phyloP scores from a whole-genome alignment of 257 asterid species.

The Anisodus tanguticus region DNA sequence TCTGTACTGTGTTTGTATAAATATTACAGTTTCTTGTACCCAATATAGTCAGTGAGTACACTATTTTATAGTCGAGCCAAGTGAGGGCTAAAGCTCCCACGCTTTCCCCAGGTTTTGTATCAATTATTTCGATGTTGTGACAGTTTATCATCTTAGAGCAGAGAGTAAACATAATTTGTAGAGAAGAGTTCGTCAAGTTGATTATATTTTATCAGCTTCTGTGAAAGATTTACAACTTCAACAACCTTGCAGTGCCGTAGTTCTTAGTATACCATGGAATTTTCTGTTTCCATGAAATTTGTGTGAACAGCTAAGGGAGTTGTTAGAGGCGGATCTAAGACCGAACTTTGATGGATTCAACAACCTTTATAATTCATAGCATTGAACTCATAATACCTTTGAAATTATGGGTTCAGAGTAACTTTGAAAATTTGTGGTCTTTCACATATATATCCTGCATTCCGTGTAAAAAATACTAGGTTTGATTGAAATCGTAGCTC shows the following conservation, averaged over 20 bases:
- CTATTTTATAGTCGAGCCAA: conserved; percentile 16
- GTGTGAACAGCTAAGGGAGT: neutral
- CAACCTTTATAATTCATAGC: no score
- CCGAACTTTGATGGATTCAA: no score
- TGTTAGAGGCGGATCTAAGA: no score
- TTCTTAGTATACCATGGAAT: neutral
- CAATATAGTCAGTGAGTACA: neutral
- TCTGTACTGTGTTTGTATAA: conserved; percentile 23
- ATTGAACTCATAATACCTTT: no score
- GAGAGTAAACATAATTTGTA: conserved; percentile 11
- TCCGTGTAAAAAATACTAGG: no score
- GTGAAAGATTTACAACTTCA: neutral
- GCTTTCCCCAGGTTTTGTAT: conserved; percentile 25
- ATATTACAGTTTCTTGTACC: neutral
- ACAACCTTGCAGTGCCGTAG: neutral
- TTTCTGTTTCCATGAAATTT: neutral
- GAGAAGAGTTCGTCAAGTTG: conserved; percentile 14
- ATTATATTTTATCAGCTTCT: neutral
- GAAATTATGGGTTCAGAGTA: no score
- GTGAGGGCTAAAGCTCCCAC: neutral
- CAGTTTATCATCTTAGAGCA: neutral
- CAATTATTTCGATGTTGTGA: neutral
- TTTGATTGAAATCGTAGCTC: no score
- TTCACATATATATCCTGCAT: no score
- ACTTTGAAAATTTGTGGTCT: no score